Percentiles rank a stretch among this genome's conserved stretches.
These are phyloP conservation scores for Ophiostoma quercus DNA, from an alignment of 2,329 filamentous ascomycete genomes.

Conservation along the genomic window DNA sequence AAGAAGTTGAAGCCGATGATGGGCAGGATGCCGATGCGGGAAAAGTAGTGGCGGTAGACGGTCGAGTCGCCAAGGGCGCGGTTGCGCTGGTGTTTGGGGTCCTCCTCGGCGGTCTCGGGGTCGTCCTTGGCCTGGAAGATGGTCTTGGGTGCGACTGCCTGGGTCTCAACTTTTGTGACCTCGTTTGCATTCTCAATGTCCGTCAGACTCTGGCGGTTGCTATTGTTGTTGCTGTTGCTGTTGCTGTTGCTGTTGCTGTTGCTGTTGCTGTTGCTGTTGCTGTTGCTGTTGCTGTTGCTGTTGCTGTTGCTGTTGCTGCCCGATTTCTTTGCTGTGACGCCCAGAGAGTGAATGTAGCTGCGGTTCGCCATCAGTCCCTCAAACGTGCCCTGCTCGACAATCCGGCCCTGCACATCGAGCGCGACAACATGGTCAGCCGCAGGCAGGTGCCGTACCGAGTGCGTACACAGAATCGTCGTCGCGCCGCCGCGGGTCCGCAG, in stretches of 20 bases:
- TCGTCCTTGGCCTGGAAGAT: background rate
- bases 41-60: background rate
- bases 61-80: background rate
- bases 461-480: constrained; percentile 36
- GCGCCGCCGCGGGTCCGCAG: constrained; percentile 11
- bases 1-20: constrained; percentile 25
- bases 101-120: background rate
- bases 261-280: background rate
- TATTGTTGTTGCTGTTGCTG: background rate
- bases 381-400: constrained; percentile 44
- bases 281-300: background rate
- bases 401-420: constrained; percentile 37
- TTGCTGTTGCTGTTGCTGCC: background rate
- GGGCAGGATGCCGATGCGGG: constrained; percentile 1
- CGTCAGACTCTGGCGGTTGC: background rate
- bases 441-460: constrained; percentile 38
- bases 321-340: constrained; percentile 28
- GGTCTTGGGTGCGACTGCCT: background rate
- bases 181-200: background rate
- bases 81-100: background rate
- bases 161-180: no score
- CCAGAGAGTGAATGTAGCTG: constrained; percentile 39
- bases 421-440: constrained; percentile 45
- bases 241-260: background rate
- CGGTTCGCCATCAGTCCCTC: constrained; percentile 36